Conservation (phyloP, 164 flowering plant species). For the Tetracentron sinense region DNA sequence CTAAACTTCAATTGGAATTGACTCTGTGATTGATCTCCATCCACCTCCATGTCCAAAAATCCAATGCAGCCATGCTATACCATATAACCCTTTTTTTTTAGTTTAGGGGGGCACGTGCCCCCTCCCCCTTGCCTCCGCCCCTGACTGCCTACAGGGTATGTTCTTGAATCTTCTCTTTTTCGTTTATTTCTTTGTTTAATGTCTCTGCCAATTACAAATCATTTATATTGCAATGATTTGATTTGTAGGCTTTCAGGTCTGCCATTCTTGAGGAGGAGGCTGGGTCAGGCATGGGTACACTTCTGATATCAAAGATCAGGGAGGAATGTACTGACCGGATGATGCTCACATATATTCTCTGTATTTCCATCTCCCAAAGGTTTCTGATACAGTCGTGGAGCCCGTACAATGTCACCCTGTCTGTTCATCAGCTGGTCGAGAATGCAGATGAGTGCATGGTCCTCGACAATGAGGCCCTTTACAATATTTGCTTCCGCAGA, state of each 20-base stretch:
- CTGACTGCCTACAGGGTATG: too few relatives aligned
- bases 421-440: conserved; percentile 71
- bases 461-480: conserved; percentile 64
- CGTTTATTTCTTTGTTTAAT: too few relatives aligned
- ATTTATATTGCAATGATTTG: too few relatives aligned
- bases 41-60: too few relatives aligned
- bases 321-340: conserved; percentile 68
- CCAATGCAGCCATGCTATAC: too few relatives aligned
- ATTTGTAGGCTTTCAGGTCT: conserved; percentile 65
- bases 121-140: too few relatives aligned
- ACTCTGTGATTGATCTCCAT: too few relatives aligned
- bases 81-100: too few relatives aligned
- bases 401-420: conserved; percentile 68
- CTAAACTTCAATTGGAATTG: too few relatives aligned
- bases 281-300: conserved; percentile 68
- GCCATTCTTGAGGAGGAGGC: conserved; percentile 74
- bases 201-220: too few relatives aligned
- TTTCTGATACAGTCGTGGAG: conserved; percentile 70
- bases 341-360: conserved; percentile 72
- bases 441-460: conserved; percentile 79
- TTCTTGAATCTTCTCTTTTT: too few relatives aligned
- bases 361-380: conserved; percentile 72
- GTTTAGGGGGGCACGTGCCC: too few relatives aligned
- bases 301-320: conserved; percentile 62
- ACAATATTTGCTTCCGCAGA: conserved; percentile 65